Evolutionary conservation across 2,329 filamentous ascomycete genomes (phyloP).

Genomic region (Anthostomella pinea): DNA sequence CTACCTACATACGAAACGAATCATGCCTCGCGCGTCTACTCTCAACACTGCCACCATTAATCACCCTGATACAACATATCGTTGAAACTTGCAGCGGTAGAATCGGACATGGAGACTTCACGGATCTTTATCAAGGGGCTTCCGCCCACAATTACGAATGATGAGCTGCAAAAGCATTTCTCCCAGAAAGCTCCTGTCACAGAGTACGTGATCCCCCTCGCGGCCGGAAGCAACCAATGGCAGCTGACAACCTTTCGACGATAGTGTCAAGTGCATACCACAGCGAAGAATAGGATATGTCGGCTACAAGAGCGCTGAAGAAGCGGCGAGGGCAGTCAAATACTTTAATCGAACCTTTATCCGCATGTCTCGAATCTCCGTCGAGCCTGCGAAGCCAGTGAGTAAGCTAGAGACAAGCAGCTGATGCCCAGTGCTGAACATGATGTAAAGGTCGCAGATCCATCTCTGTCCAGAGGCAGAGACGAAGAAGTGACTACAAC

Average conservation of each 20-base stretch:
- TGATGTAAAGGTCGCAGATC: conserved; percentile 42
- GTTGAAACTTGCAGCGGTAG: no score
- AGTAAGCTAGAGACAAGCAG: no score
- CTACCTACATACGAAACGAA: neutral
- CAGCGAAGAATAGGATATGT: conserved; percentile 93
- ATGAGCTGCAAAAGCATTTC: conserved; percentile 87
- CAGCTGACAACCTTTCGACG: conserved; percentile 71
- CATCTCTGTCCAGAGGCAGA: conserved; percentile 35
- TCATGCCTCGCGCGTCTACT: neutral
- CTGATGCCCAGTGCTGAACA: neutral
- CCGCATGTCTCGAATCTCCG: conserved; percentile 89
- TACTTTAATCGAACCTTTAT: conserved; percentile 97
- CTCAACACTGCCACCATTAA: no score
- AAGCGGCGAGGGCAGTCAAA: conserved; percentile 79
- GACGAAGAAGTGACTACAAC: no score
- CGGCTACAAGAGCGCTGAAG: conserved; percentile 80
- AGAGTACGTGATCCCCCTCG: no score
- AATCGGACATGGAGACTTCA: conserved; percentile 50
- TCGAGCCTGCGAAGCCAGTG: conserved; percentile 84
- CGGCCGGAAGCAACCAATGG: conserved; percentile 82
- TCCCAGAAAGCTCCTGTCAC: no score
- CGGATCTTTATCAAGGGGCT: conserved; percentile 77
- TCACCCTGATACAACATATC: no score
- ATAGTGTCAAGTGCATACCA: conserved; percentile 88
- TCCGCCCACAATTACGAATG: conserved; percentile 80